Conservation (phyloP, 176 grass and related monocot species). For the Eragrostis curvula region DNA sequence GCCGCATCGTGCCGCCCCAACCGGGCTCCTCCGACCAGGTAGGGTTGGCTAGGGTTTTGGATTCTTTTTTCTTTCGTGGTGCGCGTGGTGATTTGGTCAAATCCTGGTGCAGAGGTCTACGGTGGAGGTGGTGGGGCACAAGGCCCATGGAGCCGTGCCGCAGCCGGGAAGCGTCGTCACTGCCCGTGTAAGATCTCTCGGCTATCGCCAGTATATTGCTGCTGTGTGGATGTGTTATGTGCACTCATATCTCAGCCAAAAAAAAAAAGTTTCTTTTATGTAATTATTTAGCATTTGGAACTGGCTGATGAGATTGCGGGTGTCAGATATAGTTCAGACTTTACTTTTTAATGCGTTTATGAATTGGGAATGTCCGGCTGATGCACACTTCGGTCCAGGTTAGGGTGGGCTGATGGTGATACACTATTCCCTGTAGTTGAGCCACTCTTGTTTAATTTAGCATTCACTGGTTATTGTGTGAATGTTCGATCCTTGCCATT, state of each 20-base stretch:
- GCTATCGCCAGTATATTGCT: background rate
- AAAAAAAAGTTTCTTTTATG: too few species aligned
- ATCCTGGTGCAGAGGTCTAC: conserved; percentile 64
- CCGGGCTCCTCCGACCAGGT: conserved; percentile 69
- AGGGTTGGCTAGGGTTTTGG: conserved; percentile 35
- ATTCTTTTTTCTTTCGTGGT: background rate
- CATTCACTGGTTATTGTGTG: background rate
- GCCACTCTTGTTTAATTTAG: background rate
- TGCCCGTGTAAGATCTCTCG: conserved; percentile 62
- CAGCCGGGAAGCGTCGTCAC: conserved; percentile 79
- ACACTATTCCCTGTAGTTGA: background rate
- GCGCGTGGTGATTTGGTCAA: background rate
- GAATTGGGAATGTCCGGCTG: background rate
- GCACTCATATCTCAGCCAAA: too few species aligned
- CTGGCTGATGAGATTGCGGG: too few species aligned
- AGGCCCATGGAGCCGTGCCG: conserved; percentile 80
- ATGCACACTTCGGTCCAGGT: background rate
- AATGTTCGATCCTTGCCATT: background rate
- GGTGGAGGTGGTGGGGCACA: conserved; percentile 86
- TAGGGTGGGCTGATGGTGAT: background rate
- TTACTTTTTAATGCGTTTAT: background rate
- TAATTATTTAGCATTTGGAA: too few species aligned
- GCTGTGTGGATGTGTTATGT: background rate
- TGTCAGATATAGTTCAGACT: background rate
- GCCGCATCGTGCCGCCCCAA: conserved; percentile 55